A percentile compares a stretch with the other conserved stretches of the same genome.
Evolutionary conservation across 352 stramenopile genomes (phyloP).

Genomic region (Globisporangium echinulatum): DNA sequence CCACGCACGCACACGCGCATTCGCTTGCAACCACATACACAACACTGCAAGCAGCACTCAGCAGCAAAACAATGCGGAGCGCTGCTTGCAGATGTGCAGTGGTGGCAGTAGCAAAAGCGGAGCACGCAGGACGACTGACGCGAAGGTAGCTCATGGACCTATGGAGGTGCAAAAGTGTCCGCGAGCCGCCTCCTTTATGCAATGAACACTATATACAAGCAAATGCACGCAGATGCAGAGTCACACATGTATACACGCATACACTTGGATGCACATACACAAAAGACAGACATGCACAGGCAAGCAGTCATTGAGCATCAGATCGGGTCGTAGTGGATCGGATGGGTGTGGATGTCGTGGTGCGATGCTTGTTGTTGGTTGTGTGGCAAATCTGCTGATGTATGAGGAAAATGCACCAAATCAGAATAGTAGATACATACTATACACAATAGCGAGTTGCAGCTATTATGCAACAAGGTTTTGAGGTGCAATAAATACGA

Average conservation of each 20-base stretch:
- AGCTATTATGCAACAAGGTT: too few relatives aligned
- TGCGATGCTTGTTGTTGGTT: neutral
- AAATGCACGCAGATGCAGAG: neutral
- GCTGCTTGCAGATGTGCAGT: neutral
- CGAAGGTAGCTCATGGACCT: slow-evolving; percentile 4
- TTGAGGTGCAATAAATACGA: too few relatives aligned
- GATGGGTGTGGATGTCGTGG: neutral
- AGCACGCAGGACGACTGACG: neutral
- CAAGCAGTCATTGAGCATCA: too few relatives aligned
- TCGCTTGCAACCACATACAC: neutral
- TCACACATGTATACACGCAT: too few relatives aligned
- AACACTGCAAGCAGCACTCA: neutral
- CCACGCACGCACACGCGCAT: neutral
- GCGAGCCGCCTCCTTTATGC: slow-evolving; percentile 12
- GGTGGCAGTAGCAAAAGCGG: neutral
- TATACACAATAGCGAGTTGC: too few relatives aligned
- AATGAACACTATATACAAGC: neutral
- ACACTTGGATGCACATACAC: neutral
- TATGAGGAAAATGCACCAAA: too few relatives aligned
- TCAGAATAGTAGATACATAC: neutral
- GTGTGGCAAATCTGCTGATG: neutral
- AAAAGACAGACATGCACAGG: neutral
- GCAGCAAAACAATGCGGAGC: neutral
- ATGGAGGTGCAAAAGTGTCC: neutral
- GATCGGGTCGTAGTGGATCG: too few relatives aligned